Evolutionary conservation across 2,329 filamentous ascomycete species (phyloP).

Genomic region (Annulohypoxylon truncatum): DNA sequence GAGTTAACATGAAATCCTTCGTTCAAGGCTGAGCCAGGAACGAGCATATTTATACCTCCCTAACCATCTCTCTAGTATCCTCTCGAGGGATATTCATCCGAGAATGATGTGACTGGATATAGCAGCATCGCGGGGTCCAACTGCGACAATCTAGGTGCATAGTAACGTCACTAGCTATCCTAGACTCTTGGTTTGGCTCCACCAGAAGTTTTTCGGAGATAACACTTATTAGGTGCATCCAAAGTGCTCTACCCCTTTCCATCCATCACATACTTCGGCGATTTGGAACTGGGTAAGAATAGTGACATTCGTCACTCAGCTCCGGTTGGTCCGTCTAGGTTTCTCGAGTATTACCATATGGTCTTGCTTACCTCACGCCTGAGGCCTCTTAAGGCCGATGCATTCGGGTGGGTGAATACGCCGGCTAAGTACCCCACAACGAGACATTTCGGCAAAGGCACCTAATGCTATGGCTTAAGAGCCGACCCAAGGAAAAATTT

Average conservation of each 20-base stretch:
- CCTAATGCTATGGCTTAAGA: not conserved
- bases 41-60: slow-evolving; percentile 2
- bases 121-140: slow-evolving; percentile 32
- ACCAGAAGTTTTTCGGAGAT: slow-evolving; percentile 28
- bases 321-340: not conserved
- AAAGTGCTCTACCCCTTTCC: not conserved
- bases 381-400: slow-evolving; percentile 13
- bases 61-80: slow-evolving; percentile 3
- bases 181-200: slow-evolving; percentile 9
- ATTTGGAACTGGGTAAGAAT: not conserved
- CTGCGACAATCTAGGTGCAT: not conserved
- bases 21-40: not conserved
- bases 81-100: slow-evolving; percentile 29
- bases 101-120: slow-evolving; percentile 10
- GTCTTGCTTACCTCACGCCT: not conserved
- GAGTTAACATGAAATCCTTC: slow-evolving; percentile 1
- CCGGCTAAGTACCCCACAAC: slow-evolving; percentile 12
- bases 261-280: not conserved
- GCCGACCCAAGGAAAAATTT: slow-evolving; percentile 2
- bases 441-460: slow-evolving; percentile 18
- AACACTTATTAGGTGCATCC: slow-evolving; percentile 12
- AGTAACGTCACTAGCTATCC: slow-evolving; percentile 23
- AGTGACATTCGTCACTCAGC: not conserved
- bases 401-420: not conserved
- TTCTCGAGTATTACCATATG: not conserved